Evolutionary conservation across 495 filamentous ascomycete genomes (phyloP).

Genomic region (Tricharina praecox): DNA sequence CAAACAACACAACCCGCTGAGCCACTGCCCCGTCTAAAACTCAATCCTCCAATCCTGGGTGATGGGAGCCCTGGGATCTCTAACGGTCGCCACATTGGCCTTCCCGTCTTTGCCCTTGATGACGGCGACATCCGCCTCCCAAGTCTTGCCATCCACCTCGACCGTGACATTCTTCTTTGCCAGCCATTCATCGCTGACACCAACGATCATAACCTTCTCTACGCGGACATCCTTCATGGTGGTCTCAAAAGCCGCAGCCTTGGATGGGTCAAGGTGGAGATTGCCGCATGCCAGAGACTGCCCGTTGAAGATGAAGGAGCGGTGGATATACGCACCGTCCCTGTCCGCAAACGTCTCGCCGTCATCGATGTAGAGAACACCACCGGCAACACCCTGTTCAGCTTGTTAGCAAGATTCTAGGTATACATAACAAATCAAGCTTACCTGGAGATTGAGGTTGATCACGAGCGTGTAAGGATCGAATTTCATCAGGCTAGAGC

Average conservation of each 20-base stretch:
- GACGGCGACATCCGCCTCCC: conserved; percentile 43
- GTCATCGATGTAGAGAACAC: conserved; percentile 79
- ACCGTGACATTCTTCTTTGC: conserved; percentile 49
- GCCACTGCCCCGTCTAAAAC: conserved; percentile 31
- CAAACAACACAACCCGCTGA: no score
- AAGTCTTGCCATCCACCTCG: conserved; percentile 48
- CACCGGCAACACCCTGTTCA: conserved; percentile 40
- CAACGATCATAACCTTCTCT: conserved; percentile 68
- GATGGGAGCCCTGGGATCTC: conserved; percentile 58
- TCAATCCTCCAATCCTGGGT: conserved; percentile 69
- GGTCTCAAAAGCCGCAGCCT: conserved; percentile 51
- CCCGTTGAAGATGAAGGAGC: conserved; percentile 48
- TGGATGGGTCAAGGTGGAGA: conserved; percentile 16
- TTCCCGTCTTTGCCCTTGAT: conserved; percentile 40
- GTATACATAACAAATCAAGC: conserved; percentile 19
- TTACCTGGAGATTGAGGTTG: conserved; percentile 48
- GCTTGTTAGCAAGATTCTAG: no score
- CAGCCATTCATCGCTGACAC: conserved; percentile 56
- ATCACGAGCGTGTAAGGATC: conserved; percentile 89
- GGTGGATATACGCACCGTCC: conserved; percentile 70
- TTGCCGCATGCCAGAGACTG: conserved; percentile 14
- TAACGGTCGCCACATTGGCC: conserved; percentile 65
- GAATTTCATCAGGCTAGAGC: conserved; percentile 73
- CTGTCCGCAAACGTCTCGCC: conserved; percentile 83
- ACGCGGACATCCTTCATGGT: conserved; percentile 58